Evolutionary conservation across 2,329 filamentous ascomycete species (phyloP).

Genomic region (Rosellinia necatrix): DNA sequence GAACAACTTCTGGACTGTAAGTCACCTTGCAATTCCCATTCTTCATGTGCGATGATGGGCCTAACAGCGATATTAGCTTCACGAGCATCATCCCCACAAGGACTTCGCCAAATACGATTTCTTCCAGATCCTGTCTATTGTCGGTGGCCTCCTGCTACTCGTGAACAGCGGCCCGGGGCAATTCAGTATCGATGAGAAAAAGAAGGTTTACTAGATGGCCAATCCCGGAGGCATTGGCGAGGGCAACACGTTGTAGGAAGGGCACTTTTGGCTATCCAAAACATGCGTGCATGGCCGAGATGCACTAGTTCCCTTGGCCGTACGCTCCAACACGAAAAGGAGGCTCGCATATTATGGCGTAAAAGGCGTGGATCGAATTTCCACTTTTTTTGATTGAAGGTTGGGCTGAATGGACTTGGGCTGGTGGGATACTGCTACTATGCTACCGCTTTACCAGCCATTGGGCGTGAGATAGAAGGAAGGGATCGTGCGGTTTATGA

Average conservation of each 20-base stretch:
- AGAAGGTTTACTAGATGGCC: slow-evolving; percentile 87
- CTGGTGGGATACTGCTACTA: slow-evolving; percentile 15
- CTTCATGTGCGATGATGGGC: slow-evolving; percentile 11
- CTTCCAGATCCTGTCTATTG: slow-evolving; percentile 99
- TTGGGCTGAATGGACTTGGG: slow-evolving; percentile 17
- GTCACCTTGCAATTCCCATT: slow-evolving; percentile 43
- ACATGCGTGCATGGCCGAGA: slow-evolving; percentile 5
- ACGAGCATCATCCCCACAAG: slow-evolving; percentile 98
- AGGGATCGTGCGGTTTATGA: slow-evolving; percentile 1
- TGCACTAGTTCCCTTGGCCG: slow-evolving; percentile 16
- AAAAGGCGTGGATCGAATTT: slow-evolving; percentile 28
- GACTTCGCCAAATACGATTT: slow-evolving; percentile 99
- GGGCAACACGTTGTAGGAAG: slow-evolving; percentile 7
- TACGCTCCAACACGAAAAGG: slow-evolving; percentile 18
- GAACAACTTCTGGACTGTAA: slow-evolving; percentile 99
- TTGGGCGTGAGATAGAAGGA: slow-evolving; percentile 8
- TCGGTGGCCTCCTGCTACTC: slow-evolving; percentile 91
- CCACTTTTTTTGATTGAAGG: slow-evolving; percentile 15
- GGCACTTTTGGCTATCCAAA: slow-evolving; percentile 23
- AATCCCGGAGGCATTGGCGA: slow-evolving; percentile 5
- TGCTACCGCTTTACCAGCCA: slow-evolving; percentile 7
- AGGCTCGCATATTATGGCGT: slow-evolving; percentile 29
- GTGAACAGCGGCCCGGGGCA: slow-evolving; percentile 99
- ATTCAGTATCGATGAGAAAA: slow-evolving; percentile 99
- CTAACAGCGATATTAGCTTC: slow-evolving; percentile 65